Conservation (phyloP, 2,329 filamentous ascomycete genomes). For the Penicillium sp. region DNA sequence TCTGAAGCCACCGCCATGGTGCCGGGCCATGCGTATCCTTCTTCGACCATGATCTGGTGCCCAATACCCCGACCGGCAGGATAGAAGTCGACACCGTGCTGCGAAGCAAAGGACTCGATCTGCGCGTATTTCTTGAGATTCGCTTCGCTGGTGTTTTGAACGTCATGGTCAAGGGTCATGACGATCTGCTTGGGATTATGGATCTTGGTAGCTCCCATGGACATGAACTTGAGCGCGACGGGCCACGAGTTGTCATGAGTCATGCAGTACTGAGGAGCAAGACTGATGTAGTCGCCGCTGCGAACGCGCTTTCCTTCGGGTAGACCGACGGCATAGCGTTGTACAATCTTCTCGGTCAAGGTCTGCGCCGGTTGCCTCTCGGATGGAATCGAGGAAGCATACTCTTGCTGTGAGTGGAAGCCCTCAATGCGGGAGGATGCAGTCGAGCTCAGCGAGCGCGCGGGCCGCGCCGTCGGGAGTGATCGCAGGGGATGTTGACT, state of each 20-base stretch:
- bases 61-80: constrained; percentile 77
- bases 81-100: constrained; percentile 74
- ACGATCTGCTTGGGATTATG: constrained; percentile 70
- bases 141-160: constrained; percentile 73
- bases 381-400: background rate
- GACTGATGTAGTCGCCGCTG: constrained; percentile 77
- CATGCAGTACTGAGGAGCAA: constrained; percentile 71
- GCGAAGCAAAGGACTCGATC: constrained; percentile 76
- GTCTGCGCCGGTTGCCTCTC: constrained; percentile 59
- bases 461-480: background rate
- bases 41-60: constrained; percentile 74
- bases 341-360: constrained; percentile 88
- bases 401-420: constrained; percentile 1
- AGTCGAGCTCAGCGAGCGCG: constrained; percentile 2
- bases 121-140: constrained; percentile 79
- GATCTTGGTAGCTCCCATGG: constrained; percentile 71
- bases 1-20: constrained; percentile 73
- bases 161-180: constrained; percentile 82
- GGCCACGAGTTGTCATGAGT: constrained; percentile 83
- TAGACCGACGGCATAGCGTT: constrained; percentile 73
- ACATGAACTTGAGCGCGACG: constrained; percentile 74
- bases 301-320: constrained; percentile 69
- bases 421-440: background rate
- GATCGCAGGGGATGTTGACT: constrained; percentile 4
- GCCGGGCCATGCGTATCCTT: constrained; percentile 78